Base-by-base conservation (phyloP, 192 early-diverging fungal species). In the Coemansia sp. region DNA sequence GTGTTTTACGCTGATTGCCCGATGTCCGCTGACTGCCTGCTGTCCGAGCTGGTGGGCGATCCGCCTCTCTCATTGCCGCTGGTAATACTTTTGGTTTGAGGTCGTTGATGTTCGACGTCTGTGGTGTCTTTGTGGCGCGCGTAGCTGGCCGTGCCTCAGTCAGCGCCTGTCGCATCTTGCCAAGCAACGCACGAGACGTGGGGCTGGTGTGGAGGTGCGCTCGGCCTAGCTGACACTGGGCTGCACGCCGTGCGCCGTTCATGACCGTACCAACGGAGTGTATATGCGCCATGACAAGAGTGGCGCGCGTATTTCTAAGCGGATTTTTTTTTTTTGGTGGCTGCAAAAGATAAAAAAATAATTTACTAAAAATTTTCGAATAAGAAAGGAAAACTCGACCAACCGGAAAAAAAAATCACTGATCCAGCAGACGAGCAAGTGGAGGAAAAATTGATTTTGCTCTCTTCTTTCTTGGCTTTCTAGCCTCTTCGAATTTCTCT, bases 81-180 rank as follows among this genome's bases (percentile, higher is more conserved):
- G 29, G 11, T 53, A 10, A 24, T 36, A 22, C 52, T 1, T 2
- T 66, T 5, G 57, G 49, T 20, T 50, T 60, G 31, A 15, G 8
- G 9, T 52, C 29, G 44, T 29, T 34, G 20, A 50, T 69, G 31
- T 58, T 61, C 38, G 69, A 22, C 4, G 57, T 38, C 63, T 44
- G 65, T 34, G 31, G 34, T 33, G 57, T 34, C 31, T 33, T 39
- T 66, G 65, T 34, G 41, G 58, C 44, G 41, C 62, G 69, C 60
- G 41, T 18, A 22, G 27, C 62, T 13, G 68, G 69, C 34, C 73
- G 81, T 46, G 66, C 71, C 39, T 75, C 67, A n/a, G 52, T 66
- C 44, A 79, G 73, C 33, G 63, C 68, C 33, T 69, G 70, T 10
- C 61, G 70, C 31, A 79, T 62, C 46, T 66, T 68, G 44, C 61